phyloP scores from a whole-genome alignment of 1,284 basidiomycete genomes.

The Cutaneotrichosporon sp. region DNA sequence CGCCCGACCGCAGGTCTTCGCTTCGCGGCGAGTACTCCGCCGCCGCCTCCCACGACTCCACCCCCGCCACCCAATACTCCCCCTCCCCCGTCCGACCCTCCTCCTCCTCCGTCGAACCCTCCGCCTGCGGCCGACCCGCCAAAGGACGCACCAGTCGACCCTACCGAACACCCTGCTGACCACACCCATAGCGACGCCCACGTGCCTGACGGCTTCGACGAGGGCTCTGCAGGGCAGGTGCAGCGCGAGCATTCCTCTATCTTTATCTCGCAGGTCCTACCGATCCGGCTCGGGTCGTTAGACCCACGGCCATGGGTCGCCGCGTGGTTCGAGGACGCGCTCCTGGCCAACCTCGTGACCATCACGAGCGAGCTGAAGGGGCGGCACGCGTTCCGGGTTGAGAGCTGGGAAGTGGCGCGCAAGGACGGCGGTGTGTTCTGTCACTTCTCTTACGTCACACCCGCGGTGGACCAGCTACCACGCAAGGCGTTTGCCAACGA shows the following conservation, averaged over 20 bases:
- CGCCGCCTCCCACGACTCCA: background rate
- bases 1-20: background rate
- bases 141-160: background rate
- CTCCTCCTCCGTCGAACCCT: background rate
- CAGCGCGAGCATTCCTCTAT: slow-evolving; percentile 44
- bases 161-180: background rate
- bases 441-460: slow-evolving; percentile 65
- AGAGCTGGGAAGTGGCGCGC: slow-evolving; percentile 48
- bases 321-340: slow-evolving; percentile 40
- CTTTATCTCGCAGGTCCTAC: slow-evolving; percentile 53
- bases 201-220: slow-evolving; percentile 5
- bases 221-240: slow-evolving; percentile 16
- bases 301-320: slow-evolving; percentile 45
- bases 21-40: background rate
- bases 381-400: slow-evolving; percentile 45
- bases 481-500: slow-evolving; percentile 29
- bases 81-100: background rate
- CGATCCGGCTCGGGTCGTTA: slow-evolving; percentile 45
- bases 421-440: slow-evolving; percentile 71
- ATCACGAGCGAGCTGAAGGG: slow-evolving; percentile 40
- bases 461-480: slow-evolving; percentile 27
- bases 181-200: slow-evolving; percentile 4
- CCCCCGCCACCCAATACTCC: background rate
- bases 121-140: background rate
- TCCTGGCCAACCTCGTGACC: slow-evolving; percentile 48